Evolutionary conservation across 108 stramenopile species (phyloP), one percentile per base, ranked within the genome.

Genomic region (Skeletonema marinoi): DNA sequence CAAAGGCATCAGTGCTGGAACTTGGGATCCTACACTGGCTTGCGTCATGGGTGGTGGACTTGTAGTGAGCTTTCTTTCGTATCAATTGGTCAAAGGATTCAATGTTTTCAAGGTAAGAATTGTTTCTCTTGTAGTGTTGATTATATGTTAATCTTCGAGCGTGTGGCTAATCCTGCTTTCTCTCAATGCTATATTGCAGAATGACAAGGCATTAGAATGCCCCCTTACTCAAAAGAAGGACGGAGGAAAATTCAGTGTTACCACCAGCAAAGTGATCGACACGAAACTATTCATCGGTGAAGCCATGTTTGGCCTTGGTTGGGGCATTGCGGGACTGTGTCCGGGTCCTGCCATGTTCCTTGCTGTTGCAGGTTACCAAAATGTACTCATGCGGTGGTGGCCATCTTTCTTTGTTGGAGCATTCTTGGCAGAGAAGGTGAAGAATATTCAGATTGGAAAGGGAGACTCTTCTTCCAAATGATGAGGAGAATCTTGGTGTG

Each of bases 21-120:
- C 86, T 9, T 97, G 86, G 85, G 95, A 96, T 80, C 90, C 93
- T 3, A 90, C 94, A 2, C 85, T 97, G 14, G 61, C 81, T n/a
- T 69, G 71, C 44, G 95, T 97, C 60, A 90, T 97, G 92, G 90
- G 80, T 16, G 91, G 89, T 19, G 93, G 90, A 16, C 36, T 90
- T 29, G 1, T 90, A 0, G 84, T 88, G 0, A 90, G 89, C 66
- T 80, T 78, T 58, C 4, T 84, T 1, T 77, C 78, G 3, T 94
- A 94, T 68, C 87, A 90, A 75, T 89, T 79, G 31, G 84, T 90
- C 9, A 64, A 79, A 21, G 93, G 85, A 13, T 81, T 60, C 46
- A 58, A 74, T 61, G 32, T 81, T 35, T 58, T 88, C 33, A 77
- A 74, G 56, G 74, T 76, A 68, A 66, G 74, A 25, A 61, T 4